A percentile compares a stretch with the other conserved stretches of the same genome.
Conservation (phyloP, 208 protist species). For the Lotmaria passim region DNA sequence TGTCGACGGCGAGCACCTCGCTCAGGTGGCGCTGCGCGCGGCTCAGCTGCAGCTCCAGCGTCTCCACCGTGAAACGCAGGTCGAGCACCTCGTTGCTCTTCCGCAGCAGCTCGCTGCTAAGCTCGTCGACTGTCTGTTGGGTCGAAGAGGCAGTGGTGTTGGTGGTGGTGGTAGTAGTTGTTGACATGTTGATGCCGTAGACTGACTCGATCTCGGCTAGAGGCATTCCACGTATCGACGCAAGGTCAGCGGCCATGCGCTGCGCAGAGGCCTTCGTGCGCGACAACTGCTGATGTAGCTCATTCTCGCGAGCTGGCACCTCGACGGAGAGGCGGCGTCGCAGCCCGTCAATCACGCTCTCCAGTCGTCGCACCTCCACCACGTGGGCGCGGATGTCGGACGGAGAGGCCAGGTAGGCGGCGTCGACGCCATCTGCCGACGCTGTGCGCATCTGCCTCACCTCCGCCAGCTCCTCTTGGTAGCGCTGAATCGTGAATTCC, state of each 20-base stretch:
- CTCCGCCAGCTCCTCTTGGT: conserved; percentile 51
- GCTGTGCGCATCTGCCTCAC: conserved; percentile 15
- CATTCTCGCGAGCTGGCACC: conserved; percentile 40
- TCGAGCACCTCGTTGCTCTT: conserved; percentile 73
- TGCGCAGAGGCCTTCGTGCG: conserved; percentile 29
- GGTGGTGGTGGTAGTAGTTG: conserved; percentile 1
- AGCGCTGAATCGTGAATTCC: conserved; percentile 35
- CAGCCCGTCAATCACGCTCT: conserved; percentile 68
- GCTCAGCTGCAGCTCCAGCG: conserved; percentile 57
- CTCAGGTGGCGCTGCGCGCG: conserved; percentile 73
- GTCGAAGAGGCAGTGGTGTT: conserved; percentile 3
- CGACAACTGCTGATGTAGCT: conserved; percentile 44
- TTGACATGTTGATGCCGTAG: conserved; percentile 29
- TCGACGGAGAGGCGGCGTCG: conserved; percentile 60
- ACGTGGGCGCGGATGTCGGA: conserved; percentile 46
- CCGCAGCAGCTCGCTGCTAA: conserved; percentile 44
- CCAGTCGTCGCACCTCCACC: conserved; percentile 50
- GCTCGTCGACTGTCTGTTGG: conserved; percentile 34
- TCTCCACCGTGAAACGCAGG: conserved; percentile 74
- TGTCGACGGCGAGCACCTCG: conserved; percentile 53
- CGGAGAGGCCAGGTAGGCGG: conserved; percentile 21
- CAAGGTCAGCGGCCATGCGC: conserved; percentile 57
- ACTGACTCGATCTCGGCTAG: conserved; percentile 31
- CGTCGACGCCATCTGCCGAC: background rate
- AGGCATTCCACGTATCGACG: conserved; percentile 32